Evolutionary conservation across 192 early-diverging fungal species (phyloP), one percentile per base, ranked within the genome.

Genomic region (Rhizoclosmatium sp.): DNA sequence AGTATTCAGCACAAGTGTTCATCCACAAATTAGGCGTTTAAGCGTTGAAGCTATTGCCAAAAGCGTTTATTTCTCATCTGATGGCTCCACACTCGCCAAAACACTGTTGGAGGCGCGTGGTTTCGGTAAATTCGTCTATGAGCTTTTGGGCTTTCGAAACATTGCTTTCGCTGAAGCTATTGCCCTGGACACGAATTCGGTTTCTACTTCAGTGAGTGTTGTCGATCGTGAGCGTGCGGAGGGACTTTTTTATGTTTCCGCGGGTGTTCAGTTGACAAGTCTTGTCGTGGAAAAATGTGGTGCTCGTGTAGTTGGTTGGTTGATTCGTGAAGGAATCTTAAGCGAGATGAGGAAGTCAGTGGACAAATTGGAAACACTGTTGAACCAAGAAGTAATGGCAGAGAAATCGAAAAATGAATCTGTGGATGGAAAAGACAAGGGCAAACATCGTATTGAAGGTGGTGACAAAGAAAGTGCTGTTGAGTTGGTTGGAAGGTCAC

Each of bases 241-340:
- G 16, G 80, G 82, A 2, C 46, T 86, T 40, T 21, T 86, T 1
- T 71, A 91, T 16, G 82, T 93, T 10, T 77, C 85, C 0, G 87
- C 83, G 9, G 90, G 91, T 1, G 76, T 95, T 3, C 89, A 90
- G 64, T 84, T 94, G n/a, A 77, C 90, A 3, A 75, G 85, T 10
- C 73, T 95, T 1, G 86, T 95, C 4, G 78, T 93, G 59, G 84
- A 86, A 12, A 92, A 89, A 71, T 83, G 93, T 14, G 92, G 93
- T 0, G 79, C 82, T 2, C 23, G 80, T 3, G 95, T 92, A 78
- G 71, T 76, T 9, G 78, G 69, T 5, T 85, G 86, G 68, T 93
- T 97, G 81, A 82, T 87, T 47, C 84, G 94, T 31, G 96, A 96
- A 68, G 96, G 96, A 2, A 91, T 95, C 3, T 75, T 88, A 1